Percentiles rank a stretch among this genome's conserved stretches.
Evolutionary conservation across 345 rosid species (phyloP).

Genomic region (Aquilaria malaccensis): DNA sequence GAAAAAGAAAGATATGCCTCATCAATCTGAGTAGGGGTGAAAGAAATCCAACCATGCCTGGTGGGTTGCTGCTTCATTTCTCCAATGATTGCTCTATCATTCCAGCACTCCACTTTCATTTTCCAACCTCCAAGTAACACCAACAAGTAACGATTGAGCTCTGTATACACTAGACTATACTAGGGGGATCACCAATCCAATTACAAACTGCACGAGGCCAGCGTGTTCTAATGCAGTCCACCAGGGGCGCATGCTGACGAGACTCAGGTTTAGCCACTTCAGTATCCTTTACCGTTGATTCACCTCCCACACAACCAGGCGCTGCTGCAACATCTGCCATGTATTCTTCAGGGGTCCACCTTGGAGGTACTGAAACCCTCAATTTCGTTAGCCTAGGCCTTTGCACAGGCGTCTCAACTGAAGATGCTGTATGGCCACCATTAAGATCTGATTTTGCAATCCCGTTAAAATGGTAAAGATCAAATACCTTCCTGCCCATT

Average conservation of each 20-base stretch:
- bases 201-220: slow-evolving; percentile 91
- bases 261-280: slow-evolving; percentile 68
- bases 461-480: slow-evolving; percentile 93
- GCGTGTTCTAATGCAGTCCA: slow-evolving; percentile 88
- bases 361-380: slow-evolving; percentile 95
- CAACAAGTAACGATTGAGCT: background rate
- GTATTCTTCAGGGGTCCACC: slow-evolving; percentile 98
- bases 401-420: slow-evolving; percentile 57
- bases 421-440: slow-evolving; percentile 44
- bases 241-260: slow-evolving; percentile 86
- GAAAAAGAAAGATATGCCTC: slow-evolving; percentile 12
- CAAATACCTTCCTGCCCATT: slow-evolving; percentile 97
- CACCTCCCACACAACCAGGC: slow-evolving; percentile 32
- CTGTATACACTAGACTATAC: slow-evolving; percentile 55
- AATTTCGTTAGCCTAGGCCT: slow-evolving; percentile 95
- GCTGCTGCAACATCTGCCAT: slow-evolving; percentile 52
- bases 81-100: background rate
- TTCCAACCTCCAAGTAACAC: background rate
- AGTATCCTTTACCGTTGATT: slow-evolving; percentile 34
- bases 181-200: slow-evolving; percentile 96
- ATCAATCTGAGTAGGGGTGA: background rate
- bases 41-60: slow-evolving; percentile 5
- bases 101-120: background rate
- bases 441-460: slow-evolving; percentile 92
- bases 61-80: background rate